Evolutionary conservation across 2,329 filamentous ascomycete species (phyloP).

Genomic region (Cryphonectria naterciae): DNA sequence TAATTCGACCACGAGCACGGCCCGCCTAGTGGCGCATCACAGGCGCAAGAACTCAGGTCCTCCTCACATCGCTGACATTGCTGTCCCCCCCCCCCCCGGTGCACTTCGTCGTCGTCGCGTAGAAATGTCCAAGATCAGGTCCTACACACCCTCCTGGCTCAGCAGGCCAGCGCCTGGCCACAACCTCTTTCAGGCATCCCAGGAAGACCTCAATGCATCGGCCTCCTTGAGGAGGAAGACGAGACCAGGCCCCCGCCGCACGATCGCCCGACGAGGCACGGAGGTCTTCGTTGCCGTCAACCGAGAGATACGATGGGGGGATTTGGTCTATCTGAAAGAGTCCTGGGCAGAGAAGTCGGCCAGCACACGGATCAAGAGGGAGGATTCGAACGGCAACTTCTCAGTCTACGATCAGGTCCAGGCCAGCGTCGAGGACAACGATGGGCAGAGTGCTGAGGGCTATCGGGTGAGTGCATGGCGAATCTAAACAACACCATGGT

Average conservation of each 20-base stretch:
- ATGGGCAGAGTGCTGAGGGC: slow-evolving; percentile 39
- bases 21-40: slow-evolving; percentile 11
- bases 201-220: slow-evolving; percentile 39
- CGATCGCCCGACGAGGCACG: slow-evolving; percentile 79
- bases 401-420: slow-evolving; percentile 37
- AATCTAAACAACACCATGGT: neutral
- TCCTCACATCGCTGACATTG: slow-evolving; percentile 20
- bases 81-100: neutral
- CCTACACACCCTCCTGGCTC: slow-evolving; percentile 87
- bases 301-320: slow-evolving; percentile 89
- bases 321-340: slow-evolving; percentile 79
- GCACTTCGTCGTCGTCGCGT: slow-evolving; percentile 35
- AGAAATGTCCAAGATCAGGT: slow-evolving; percentile 81
- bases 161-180: slow-evolving; percentile 76
- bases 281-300: slow-evolving; percentile 89
- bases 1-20: neutral
- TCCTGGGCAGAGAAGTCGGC: slow-evolving; percentile 47
- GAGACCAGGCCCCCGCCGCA: slow-evolving; percentile 58
- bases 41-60: neutral
- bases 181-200: slow-evolving; percentile 68
- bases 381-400: slow-evolving; percentile 48
- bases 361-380: slow-evolving; percentile 50
- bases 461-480: slow-evolving; percentile 49
- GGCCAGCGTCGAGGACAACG: slow-evolving; percentile 34
- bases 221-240: slow-evolving; percentile 47